These are phyloP conservation scores for Mesostigma viride DNA, from an alignment of 139 green algal species.

Conservation along the genomic window DNA sequence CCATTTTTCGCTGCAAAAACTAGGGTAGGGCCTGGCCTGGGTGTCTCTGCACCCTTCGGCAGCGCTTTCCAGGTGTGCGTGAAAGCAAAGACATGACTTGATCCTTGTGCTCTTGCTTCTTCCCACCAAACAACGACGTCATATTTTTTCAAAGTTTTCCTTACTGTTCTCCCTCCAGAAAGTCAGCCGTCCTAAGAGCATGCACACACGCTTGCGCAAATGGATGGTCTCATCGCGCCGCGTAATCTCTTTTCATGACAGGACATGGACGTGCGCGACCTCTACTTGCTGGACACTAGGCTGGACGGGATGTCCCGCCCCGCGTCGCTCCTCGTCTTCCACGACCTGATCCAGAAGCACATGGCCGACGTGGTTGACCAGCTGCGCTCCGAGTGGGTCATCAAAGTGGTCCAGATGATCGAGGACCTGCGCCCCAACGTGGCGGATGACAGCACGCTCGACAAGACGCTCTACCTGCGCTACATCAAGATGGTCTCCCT, in stretches of 20 bases:
- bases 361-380: not conserved
- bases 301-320: no score
- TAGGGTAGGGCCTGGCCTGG: no score
- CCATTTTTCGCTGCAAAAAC: no score
- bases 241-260: not conserved
- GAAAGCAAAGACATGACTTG: no score
- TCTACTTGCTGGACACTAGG: conserved; percentile 35
- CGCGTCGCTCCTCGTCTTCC: no score
- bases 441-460: conserved; percentile 9
- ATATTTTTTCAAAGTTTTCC: no score
- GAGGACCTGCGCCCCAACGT: not conserved
- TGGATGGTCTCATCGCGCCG: conserved; percentile 11
- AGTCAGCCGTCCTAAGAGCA: conserved; percentile 23
- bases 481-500: conserved; percentile 53
- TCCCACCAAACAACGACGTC: no score
- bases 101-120: no score
- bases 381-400: conserved; percentile 12
- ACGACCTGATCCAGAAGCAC: not conserved
- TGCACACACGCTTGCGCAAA: conserved; percentile 25
- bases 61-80: no score
- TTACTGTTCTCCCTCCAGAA: no score
- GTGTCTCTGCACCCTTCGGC: no score
- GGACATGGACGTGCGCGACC: conserved; percentile 42
- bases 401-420: not conserved
- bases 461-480: conserved; percentile 21